Percentiles rank a stretch among this genome's conserved stretches.
These are phyloP conservation scores for Aspergillus ochraceus DNA, from an alignment of 2,329 filamentous ascomycete genomes.

Conservation along the genomic window DNA sequence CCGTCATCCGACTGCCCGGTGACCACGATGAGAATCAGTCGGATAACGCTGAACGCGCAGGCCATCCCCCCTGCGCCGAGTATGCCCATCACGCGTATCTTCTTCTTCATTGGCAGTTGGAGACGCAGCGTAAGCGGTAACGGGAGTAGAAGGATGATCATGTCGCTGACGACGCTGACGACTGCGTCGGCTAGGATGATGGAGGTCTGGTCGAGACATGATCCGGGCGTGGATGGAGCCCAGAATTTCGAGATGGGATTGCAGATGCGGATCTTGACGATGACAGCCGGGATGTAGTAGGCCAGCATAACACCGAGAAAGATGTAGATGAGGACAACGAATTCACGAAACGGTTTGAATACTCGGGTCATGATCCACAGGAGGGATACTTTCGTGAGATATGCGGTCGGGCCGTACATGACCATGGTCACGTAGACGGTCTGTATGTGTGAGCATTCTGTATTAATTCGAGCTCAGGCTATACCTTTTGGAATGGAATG, in stretches of 20 bases:
- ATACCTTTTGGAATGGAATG: slow-evolving; percentile 39
- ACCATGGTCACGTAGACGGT: slow-evolving; percentile 46
- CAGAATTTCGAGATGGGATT: slow-evolving; percentile 45
- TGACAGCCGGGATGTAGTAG: slow-evolving; percentile 45
- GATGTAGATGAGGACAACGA: slow-evolving; percentile 39
- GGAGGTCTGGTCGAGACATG: slow-evolving; percentile 29
- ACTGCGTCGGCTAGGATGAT: slow-evolving; percentile 56
- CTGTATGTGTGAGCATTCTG: slow-evolving; percentile 18
- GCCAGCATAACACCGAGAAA: slow-evolving; percentile 39
- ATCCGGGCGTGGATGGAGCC: slow-evolving; percentile 24
- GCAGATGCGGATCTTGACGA: slow-evolving; percentile 47
- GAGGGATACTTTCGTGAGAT: slow-evolving; percentile 46
- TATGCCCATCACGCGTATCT: slow-evolving; percentile 47
- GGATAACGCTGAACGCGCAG: slow-evolving; percentile 29
- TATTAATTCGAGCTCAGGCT: not conserved
- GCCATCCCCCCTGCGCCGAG: slow-evolving; percentile 49
- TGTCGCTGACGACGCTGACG: slow-evolving; percentile 60
- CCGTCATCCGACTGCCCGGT: slow-evolving; percentile 24
- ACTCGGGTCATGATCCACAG: slow-evolving; percentile 47
- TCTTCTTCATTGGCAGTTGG: slow-evolving; percentile 49
- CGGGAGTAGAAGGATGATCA: slow-evolving; percentile 53
- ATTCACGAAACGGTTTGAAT: slow-evolving; percentile 44
- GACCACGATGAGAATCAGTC: slow-evolving; percentile 25
- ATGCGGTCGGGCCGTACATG: slow-evolving; percentile 48
- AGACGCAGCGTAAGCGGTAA: slow-evolving; percentile 48